phyloP scores from a whole-genome alignment of 192 early-diverging fungal genomes.

The Entomortierella chlamydospora region DNA sequence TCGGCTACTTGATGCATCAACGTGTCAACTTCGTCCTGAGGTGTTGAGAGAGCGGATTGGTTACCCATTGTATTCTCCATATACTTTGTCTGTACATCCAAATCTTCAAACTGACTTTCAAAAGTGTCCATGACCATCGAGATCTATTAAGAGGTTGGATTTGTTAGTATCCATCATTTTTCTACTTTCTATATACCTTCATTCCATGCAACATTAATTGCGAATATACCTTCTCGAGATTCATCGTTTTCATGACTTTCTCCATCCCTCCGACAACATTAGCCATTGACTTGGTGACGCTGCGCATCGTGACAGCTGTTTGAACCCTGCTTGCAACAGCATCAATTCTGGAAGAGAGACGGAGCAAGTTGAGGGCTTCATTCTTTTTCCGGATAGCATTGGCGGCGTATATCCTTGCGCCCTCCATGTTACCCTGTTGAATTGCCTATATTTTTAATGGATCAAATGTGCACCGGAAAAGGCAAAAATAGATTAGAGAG shows the following conservation, averaged over 20 bases:
- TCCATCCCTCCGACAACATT: conserved; percentile 95
- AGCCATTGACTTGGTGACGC: conserved; percentile 84
- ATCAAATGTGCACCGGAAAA: neutral
- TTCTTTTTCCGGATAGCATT: conserved; percentile 99
- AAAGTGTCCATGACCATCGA: conserved; percentile 99
- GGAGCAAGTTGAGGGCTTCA: conserved; percentile 88
- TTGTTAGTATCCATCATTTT: too few species aligned
- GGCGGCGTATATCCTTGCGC: conserved; percentile 92
- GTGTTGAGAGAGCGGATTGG: conserved; percentile 87
- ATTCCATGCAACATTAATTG: too few species aligned
- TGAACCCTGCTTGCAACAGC: conserved; percentile 92
- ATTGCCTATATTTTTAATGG: conserved; percentile 76
- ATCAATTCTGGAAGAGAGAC: conserved; percentile 91
- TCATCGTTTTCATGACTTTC: conserved; percentile 93
- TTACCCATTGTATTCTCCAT: conserved; percentile 95
- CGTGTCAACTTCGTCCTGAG: conserved; percentile 91
- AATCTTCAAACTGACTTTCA: conserved; percentile 95
- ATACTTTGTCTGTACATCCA: conserved; percentile 97
- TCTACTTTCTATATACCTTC: too few species aligned
- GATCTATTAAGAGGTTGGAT: conserved; percentile 65
- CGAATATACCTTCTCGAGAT: conserved; percentile 86
- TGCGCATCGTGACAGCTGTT: conserved; percentile 94
- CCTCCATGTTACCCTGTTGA: conserved; percentile 91
- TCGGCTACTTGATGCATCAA: conserved; percentile 98
- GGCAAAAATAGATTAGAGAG: too few species aligned